These are phyloP conservation scores for Solanum infundibuliforme DNA, from an alignment of 257 asterid genomes.

Conservation along the genomic window DNA sequence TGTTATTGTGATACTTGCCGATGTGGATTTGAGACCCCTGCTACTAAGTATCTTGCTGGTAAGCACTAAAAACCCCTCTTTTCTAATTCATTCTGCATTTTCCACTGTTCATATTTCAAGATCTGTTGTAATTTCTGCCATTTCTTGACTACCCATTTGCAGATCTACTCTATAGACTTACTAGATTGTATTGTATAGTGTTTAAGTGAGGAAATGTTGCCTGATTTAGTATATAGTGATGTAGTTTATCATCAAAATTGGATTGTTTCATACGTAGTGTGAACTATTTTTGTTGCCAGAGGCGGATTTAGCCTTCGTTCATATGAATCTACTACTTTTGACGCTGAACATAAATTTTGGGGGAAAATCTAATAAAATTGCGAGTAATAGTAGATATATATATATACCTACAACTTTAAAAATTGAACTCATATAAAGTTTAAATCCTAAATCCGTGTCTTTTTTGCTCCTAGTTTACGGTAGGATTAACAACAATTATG, in stretches of 20 bases:
- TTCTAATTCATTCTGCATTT: neutral
- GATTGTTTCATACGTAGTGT: neutral
- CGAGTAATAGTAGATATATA: neutral
- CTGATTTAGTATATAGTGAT: no score
- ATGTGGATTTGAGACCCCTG: conserved; percentile 61
- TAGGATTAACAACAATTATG: neutral
- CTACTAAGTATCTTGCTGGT: conserved; percentile 41
- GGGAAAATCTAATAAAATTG: neutral
- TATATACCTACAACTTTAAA: no score
- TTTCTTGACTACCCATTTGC: neutral
- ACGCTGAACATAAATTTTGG: neutral
- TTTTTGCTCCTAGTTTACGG: neutral
- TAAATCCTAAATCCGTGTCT: neutral
- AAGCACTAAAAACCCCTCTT: neutral
- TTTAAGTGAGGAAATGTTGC: no score
- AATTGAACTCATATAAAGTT: neutral
- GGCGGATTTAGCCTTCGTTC: neutral
- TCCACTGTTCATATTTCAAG: neutral
- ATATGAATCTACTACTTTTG: neutral
- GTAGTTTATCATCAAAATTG: neutral
- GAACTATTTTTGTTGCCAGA: neutral
- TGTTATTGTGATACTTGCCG: conserved; percentile 74
- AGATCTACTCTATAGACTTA: neutral
- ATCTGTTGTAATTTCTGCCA: neutral
- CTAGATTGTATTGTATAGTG: neutral